Evolutionary conservation across 2,329 filamentous ascomycete genomes (phyloP).

Genomic region (Fusarium chuoi): DNA sequence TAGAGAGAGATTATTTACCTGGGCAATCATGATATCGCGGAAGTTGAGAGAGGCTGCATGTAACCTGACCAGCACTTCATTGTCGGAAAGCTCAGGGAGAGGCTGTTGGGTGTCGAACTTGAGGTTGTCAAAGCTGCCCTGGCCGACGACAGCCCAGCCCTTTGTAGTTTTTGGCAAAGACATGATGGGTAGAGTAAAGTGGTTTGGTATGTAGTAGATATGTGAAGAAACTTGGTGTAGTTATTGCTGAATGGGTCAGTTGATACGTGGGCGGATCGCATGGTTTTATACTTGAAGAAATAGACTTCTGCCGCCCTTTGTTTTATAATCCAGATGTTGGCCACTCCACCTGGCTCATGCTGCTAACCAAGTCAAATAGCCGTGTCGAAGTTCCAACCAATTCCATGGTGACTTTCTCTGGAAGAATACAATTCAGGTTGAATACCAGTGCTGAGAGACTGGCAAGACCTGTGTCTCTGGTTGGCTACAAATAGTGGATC

Average conservation of each 20-base stretch:
- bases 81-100: not conserved
- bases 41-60: not conserved
- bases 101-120: not conserved
- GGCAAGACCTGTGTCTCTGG: not conserved
- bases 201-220: not conserved
- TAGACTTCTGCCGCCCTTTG: not conserved
- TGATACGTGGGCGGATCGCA: not conserved
- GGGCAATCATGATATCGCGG: not conserved
- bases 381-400: no score
- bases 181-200: accelerated
- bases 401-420: no score
- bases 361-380: no score
- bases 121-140: not conserved
- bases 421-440: no score
- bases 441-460: not conserved
- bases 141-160: not conserved
- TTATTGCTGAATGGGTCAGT: not conserved
- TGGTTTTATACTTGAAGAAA: not conserved
- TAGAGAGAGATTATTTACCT: accelerated
- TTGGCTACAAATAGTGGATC: not conserved
- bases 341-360: no score
- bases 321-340: not conserved
- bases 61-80: not conserved
- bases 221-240: not conserved
- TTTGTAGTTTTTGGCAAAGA: not conserved